phyloP scores from a whole-genome alignment of 2,329 filamentous ascomycete genomes.

The Botrytis tulipae region DNA sequence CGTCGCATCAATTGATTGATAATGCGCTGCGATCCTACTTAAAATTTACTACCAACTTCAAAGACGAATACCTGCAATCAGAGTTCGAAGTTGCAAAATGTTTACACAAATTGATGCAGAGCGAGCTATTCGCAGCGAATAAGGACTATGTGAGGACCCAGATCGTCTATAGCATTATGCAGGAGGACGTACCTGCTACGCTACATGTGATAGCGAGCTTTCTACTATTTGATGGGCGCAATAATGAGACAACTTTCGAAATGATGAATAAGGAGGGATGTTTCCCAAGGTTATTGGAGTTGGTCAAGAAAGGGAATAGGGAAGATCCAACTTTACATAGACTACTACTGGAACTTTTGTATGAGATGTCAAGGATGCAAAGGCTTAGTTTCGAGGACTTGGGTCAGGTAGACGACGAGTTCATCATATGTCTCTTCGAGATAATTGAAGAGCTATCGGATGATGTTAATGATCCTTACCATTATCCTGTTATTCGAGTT shows the following conservation, averaged over 20 bases:
- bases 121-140: conserved; percentile 70
- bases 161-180: conserved; percentile 84
- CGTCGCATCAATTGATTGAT: conserved; percentile 69
- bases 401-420: conserved; percentile 72
- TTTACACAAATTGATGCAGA: conserved; percentile 73
- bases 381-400: conserved; percentile 75
- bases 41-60: conserved; percentile 70
- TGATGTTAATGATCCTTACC: conserved; percentile 88
- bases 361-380: conserved; percentile 95
- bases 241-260: conserved; percentile 74
- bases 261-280: conserved; percentile 84
- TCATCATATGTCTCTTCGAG: conserved; percentile 78
- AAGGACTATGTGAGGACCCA: conserved; percentile 87
- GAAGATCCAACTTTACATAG: conserved; percentile 72
- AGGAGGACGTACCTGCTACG: conserved; percentile 82
- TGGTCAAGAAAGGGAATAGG: conserved; percentile 65
- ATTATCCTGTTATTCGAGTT: conserved; percentile 91
- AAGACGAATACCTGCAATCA: conserved; percentile 70
- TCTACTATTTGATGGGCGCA: conserved; percentile 80
- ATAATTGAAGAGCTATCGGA: conserved; percentile 86
- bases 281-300: conserved; percentile 78
- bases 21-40: conserved; percentile 83
- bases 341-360: conserved; percentile 81
- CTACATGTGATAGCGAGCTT: conserved; percentile 81
- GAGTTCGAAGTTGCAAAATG: conserved; percentile 80